Base-by-base conservation (phyloP, 2,329 filamentous ascomycete species). In the Orbilia blumenaviensis region DNA sequence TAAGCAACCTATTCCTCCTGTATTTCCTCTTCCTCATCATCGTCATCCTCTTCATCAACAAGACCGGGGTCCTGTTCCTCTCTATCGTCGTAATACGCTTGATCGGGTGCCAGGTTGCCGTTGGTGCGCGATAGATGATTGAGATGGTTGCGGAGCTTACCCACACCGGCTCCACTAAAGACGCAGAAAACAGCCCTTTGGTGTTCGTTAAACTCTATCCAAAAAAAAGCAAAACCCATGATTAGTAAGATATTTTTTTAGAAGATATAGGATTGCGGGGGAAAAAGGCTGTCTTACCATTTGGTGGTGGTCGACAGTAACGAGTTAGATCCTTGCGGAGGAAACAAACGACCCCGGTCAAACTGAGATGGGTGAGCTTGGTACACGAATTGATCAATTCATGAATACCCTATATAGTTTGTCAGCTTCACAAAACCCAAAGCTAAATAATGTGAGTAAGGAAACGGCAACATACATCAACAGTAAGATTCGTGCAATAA, bases 161-260 rank as follows among this genome's bases (percentile, higher is more conserved):
- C 85, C 1, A 99, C 94, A 66, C 94, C 94, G 25, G 88, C 87
- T 4, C 95, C 94, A 1, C 94, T 97, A 83, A 99, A 99, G 64
- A 99, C 95, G 81, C 95, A 99, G 82, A 99, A 99, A 6, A 98
- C 93, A 62, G 94, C 91, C 78, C 95, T 89, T 82, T 99, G 95
- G 81, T 97, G 93, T 52, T 94, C 91, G 16, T 94, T 98, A 82
- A 99, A 99, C 83, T 98, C 95, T 89, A 32, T 9, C 67, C 6
- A 46, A 50, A 4, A n/a, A 21, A 48, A 18, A 8, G 4, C 10
- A 4, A n/a, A n/a, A n/a, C n/a, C n/a, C n/a, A n/a, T n/a, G n/a
- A 23, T 61, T 44, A 61, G 56, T 6, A 14, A 60, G 2, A 9
- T 1, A 12, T 8, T 14, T 12, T 44, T 7, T n/a, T n/a, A n/a